Conservation (phyloP, 176 grass and related monocot genomes). For the Avena eriantha region DNA sequence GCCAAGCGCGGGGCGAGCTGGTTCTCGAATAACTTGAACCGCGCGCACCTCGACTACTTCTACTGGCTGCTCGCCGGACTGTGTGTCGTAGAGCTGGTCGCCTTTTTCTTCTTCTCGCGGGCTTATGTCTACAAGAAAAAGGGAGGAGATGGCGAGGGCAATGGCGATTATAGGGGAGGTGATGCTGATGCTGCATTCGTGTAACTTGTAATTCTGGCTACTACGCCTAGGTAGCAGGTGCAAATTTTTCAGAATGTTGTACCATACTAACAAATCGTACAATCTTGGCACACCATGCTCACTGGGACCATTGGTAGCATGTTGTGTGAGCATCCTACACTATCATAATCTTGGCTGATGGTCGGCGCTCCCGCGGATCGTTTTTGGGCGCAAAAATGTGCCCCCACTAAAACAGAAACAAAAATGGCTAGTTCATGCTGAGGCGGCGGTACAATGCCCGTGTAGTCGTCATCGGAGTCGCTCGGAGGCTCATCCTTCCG, state of each 20-base stretch:
- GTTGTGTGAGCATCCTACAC: neutral
- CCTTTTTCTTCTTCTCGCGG: slow-evolving; percentile 40
- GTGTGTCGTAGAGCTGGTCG: slow-evolving; percentile 26
- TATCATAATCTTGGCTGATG: too few relatives aligned
- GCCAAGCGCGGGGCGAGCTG: slow-evolving; percentile 47
- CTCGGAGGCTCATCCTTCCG: too few relatives aligned
- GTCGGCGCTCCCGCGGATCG: too few relatives aligned
- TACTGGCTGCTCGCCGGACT: slow-evolving; percentile 64
- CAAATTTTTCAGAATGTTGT: neutral
- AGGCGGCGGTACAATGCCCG: too few relatives aligned
- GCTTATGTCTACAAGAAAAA: slow-evolving; percentile 53
- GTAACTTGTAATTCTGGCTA: neutral
- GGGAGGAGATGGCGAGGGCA: neutral
- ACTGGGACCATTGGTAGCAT: neutral
- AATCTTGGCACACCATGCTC: neutral
- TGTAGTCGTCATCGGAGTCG: too few relatives aligned
- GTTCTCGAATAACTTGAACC: slow-evolving; percentile 64
- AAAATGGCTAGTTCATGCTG: too few relatives aligned
- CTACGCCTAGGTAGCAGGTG: neutral
- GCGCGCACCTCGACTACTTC: slow-evolving; percentile 71
- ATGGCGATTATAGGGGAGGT: neutral
- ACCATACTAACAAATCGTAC: neutral
- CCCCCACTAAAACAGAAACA: too few relatives aligned
- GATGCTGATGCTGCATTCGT: neutral
- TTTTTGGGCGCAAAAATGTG: too few relatives aligned